Percentiles rank a stretch among this genome's conserved stretches.
Evolutionary conservation across 83 land plant genomes (phyloP).

Genomic region (Picea engelmannii): DNA sequence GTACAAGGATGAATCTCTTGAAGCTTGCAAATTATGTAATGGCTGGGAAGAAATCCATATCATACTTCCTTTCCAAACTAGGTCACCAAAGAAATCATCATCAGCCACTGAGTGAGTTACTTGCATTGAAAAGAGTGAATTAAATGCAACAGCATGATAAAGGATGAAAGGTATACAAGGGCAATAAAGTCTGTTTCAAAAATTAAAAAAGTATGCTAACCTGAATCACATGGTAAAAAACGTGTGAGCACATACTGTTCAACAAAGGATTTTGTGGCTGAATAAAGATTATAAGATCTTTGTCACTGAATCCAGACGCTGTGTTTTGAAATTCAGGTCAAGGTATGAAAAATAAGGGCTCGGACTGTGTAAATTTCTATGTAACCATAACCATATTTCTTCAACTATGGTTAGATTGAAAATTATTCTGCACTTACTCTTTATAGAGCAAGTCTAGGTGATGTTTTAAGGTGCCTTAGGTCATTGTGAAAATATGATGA

Average conservation of each 20-base stretch:
- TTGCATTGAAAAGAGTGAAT: no score
- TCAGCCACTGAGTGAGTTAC: no score
- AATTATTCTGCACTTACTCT: background rate
- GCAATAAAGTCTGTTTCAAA: background rate
- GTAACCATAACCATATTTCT: no score
- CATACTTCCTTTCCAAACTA: no score
- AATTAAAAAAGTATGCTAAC: background rate
- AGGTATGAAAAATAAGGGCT: background rate
- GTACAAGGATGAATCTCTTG: no score
- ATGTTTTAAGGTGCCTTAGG: background rate
- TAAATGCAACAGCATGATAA: background rate
- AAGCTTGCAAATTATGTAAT: no score
- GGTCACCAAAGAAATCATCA: no score
- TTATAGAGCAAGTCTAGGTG: background rate
- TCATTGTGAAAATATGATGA: background rate
- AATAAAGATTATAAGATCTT: background rate
- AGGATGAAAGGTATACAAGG: background rate
- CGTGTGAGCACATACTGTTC: background rate
- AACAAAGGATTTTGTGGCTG: background rate
- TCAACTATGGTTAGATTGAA: no score
- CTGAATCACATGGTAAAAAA: background rate
- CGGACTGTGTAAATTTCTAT: no score
- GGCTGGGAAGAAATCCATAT: no score
- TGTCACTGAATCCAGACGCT: background rate
- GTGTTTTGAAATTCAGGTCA: background rate